Evolutionary conservation across 1,139 yeast species (phyloP), one percentile per base, ranked within the genome.

Genomic region (Saccharomyces hybrid): DNA sequence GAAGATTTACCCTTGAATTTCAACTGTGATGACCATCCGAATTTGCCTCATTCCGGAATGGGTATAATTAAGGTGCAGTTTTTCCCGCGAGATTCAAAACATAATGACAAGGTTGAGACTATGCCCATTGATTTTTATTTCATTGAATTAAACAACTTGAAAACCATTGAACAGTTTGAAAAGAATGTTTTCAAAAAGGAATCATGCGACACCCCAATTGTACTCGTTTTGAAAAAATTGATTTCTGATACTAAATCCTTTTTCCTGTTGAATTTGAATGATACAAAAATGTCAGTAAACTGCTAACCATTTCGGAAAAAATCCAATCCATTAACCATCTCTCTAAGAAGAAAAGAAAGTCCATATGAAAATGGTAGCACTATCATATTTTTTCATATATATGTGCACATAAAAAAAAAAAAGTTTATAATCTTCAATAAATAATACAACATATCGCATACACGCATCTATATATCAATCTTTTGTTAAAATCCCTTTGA

Each of bases 401-500:
- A 12, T 16, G 12, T 38, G 6, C 11, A 38, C 6, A 16, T 8
- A 38, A 9, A 12, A 38, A 34, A 34, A 14, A 12, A 19, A 44
- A 28, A 4, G 21, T 46, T 32, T 14, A 24, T 12, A 19, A 21
- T 51, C 21, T 46, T 48, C 11, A 19, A n/a, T 19, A 27, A 24
- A 44, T 31, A 44, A 46, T 50, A 53, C 47, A 24, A 38, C 44
- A 38, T 38, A 38, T 24, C 44, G 24, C 24, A 28, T 53, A 42
- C 47, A 44, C 28, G 12, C 27, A 38, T 38, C 50, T 24, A 42
- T 53, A 41, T 14, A 46, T 46, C 29, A 49, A 48, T 63, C 65
- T 52, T 66, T 67, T 21, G 71, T 65, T 26, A 74, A 59, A 29
- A 78, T 72, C 57, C 85, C 91, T 70, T 82, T 84, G 48, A 86